Evolutionary conservation across 495 filamentous ascomycete species (phyloP).

Genomic region (Chaetomium fimeti): DNA sequence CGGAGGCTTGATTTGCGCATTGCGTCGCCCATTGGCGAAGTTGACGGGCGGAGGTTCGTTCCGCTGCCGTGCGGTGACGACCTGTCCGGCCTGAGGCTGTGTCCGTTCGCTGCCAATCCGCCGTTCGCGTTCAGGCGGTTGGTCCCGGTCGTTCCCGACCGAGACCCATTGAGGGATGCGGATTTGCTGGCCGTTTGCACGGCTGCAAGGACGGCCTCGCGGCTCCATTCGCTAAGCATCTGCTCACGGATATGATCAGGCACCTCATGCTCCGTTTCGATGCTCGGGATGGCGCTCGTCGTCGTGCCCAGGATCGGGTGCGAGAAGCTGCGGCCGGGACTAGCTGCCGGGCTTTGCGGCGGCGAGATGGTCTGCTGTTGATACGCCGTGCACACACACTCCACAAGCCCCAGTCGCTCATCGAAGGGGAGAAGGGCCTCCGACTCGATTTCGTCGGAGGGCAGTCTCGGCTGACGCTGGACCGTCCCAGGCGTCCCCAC

Average conservation of each 20-base stretch:
- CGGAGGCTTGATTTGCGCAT: conserved; percentile 46
- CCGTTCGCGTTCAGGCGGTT: conserved; percentile 59
- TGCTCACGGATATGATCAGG: conserved; percentile 62
- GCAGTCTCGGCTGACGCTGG: conserved; percentile 47
- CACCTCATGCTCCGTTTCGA: conserved; percentile 39
- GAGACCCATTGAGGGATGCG: conserved; percentile 70
- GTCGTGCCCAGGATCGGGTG: conserved; percentile 57
- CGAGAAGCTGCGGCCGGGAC: conserved; percentile 64
- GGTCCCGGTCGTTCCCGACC: conserved; percentile 58
- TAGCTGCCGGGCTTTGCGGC: conserved; percentile 65
- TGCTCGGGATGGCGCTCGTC: conserved; percentile 39
- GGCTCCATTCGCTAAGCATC: conserved; percentile 69
- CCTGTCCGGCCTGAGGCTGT: conserved; percentile 31
- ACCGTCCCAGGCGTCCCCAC: conserved; percentile 50
- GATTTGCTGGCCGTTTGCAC: conserved; percentile 67
- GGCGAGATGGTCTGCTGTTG: conserved; percentile 56
- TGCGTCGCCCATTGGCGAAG: conserved; percentile 35
- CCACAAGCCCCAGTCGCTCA: conserved; percentile 62
- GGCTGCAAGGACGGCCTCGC: conserved; percentile 64
- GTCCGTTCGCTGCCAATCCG: conserved; percentile 38
- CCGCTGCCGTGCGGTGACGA: conserved; percentile 43
- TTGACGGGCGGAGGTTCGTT: conserved; percentile 44
- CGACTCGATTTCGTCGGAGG: conserved; percentile 51
- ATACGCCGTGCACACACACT: conserved; percentile 69
- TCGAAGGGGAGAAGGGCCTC: conserved; percentile 66